A percentile compares a stretch with the other conserved stretches of the same genome.
phyloP scores from a whole-genome alignment of 176 grass and related monocot genomes.

The Cenchrus fungigraminus region DNA sequence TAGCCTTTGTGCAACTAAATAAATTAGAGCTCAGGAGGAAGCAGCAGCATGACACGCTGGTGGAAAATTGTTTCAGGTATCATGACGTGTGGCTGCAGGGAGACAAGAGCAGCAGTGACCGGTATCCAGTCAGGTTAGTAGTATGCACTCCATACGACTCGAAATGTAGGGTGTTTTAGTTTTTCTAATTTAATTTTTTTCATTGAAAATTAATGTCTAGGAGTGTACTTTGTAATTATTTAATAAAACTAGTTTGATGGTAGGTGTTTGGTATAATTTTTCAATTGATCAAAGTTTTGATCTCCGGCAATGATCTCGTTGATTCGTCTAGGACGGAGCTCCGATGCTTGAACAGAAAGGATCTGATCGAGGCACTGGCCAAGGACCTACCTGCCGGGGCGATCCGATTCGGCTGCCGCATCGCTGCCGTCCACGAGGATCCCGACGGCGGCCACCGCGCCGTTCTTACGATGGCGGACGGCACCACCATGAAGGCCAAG shows the following conservation, averaged over 20 bases:
- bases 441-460: background rate
- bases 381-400: slow-evolving; percentile 14
- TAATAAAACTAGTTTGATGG: too few species aligned
- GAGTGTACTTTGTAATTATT: too few species aligned
- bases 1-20: background rate
- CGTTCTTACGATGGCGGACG: slow-evolving; percentile 35
- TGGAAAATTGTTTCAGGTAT: background rate
- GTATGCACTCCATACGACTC: background rate
- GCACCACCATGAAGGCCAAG: slow-evolving; percentile 45
- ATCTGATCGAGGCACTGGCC: slow-evolving; percentile 49
- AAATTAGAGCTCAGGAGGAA: too few species aligned
- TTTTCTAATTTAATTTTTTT: too few species aligned
- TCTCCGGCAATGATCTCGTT: background rate
- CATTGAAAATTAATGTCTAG: too few species aligned
- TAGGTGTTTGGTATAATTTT: too few species aligned
- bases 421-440: slow-evolving; percentile 12
- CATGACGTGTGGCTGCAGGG: background rate
- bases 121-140: background rate
- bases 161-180: background rate
- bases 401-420: slow-evolving; percentile 47
- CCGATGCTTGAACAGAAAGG: slow-evolving; percentile 46
- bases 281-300: too few species aligned
- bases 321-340: slow-evolving; percentile 17
- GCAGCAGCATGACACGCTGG: background rate
- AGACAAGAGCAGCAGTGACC: background rate